These are phyloP conservation scores for Limonium bicolor DNA, from an alignment of 148 eudicot genomes.

Conservation along the genomic window DNA sequence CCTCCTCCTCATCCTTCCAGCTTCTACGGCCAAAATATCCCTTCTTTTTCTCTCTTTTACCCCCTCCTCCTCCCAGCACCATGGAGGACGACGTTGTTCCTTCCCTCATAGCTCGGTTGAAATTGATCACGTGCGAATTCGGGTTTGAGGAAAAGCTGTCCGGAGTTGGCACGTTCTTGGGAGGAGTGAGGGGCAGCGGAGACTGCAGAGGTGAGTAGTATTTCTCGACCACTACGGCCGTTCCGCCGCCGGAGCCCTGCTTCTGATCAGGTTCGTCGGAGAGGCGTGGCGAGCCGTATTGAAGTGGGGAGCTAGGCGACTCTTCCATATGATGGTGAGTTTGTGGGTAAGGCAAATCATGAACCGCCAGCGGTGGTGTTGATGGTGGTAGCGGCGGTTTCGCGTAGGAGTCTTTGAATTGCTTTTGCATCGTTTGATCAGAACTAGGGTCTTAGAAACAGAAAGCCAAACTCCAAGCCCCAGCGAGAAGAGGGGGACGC, in stretches of 20 bases:
- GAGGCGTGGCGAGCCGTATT: too few species aligned
- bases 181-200: conserved; percentile 12
- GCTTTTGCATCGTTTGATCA: too few species aligned
- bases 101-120: conserved; percentile 20
- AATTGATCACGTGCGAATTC: conserved; percentile 10
- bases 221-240: conserved; percentile 21
- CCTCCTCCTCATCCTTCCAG: conserved; percentile 13
- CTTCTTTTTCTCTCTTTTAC: conserved; percentile 11
- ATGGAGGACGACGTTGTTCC: conserved; percentile 12
- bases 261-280: conserved; percentile 2
- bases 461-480: too few species aligned
- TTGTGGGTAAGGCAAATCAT: background rate
- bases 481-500: too few species aligned
- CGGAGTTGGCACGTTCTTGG: conserved; percentile 2
- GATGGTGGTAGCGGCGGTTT: background rate
- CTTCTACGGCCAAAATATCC: conserved; percentile 19
- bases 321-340: conserved; percentile 5
- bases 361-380: too few species aligned
- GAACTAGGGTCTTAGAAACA: too few species aligned
- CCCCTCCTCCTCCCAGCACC: conserved; percentile 3
- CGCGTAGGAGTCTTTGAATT: too few species aligned
- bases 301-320: conserved; percentile 45
- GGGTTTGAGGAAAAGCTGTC: background rate
- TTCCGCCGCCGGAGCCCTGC: background rate
- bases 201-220: conserved; percentile 28